phyloP scores from a whole-genome alignment of 179 eudicot genomes.

The Silene coronaria region DNA sequence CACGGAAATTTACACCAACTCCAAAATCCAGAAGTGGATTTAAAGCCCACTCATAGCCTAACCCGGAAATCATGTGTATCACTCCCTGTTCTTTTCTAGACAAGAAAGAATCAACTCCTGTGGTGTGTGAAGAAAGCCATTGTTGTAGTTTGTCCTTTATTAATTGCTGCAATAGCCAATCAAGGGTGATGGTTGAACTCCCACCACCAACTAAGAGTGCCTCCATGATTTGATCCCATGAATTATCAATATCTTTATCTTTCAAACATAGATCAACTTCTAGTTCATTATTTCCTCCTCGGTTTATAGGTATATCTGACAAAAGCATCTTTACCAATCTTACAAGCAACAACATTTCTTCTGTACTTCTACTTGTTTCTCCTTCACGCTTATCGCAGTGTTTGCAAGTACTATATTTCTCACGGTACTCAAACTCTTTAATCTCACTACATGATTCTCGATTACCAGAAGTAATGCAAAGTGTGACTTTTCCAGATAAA shows the following conservation, averaged over 20 bases:
- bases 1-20: slow-evolving; percentile 78
- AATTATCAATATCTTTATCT: slow-evolving; percentile 40
- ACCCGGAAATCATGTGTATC: slow-evolving; percentile 80
- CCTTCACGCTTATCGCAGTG: slow-evolving; percentile 31
- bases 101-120: slow-evolving; percentile 36
- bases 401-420: slow-evolving; percentile 26
- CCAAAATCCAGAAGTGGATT: slow-evolving; percentile 60
- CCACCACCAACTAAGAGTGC: slow-evolving; percentile 48
- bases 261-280: slow-evolving; percentile 30
- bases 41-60: slow-evolving; percentile 93
- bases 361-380: slow-evolving; percentile 45
- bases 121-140: slow-evolving; percentile 56
- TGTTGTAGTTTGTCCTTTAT: slow-evolving; percentile 66
- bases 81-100: slow-evolving; percentile 91
- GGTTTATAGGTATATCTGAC: slow-evolving; percentile 34
- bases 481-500: slow-evolving; percentile 62
- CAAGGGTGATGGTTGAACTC: slow-evolving; percentile 43
- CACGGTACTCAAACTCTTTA: slow-evolving; percentile 81
- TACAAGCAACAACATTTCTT: slow-evolving; percentile 68
- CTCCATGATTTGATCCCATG: slow-evolving; percentile 57
- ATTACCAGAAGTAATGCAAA: slow-evolving; percentile 73
- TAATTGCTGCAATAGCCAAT: slow-evolving; percentile 79
- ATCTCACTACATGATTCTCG: slow-evolving; percentile 77
- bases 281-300: slow-evolving; percentile 36
- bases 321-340: slow-evolving; percentile 66